Evolutionary conservation across 768 basidiomycete species (phyloP), one percentile per base, ranked within the genome.

Genomic region (Kwoniella sp.): DNA sequence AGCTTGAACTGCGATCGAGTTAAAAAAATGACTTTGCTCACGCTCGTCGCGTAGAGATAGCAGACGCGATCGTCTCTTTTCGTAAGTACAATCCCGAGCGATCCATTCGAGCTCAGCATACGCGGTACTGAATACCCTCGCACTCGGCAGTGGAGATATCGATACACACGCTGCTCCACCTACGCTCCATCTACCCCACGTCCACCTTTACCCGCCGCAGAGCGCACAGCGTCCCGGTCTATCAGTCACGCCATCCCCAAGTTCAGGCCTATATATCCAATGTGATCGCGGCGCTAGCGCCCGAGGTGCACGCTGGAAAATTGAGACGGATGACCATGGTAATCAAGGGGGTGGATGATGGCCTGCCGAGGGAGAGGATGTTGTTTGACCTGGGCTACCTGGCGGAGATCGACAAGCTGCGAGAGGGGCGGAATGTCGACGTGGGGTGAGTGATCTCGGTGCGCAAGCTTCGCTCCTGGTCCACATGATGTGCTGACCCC

Each of bases 61-160:
- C 56, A 23, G 60, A 70, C 20, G 61, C 57, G 23, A 48, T 70
- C 14, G 63, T 65, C n/a, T 67, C 68, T 3, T 67, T 70, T 52
- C 52, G 68, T 70, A 36, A 43, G 68, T 58, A 5, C 15, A 22
- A n/a, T n/a, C n/a, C n/a, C n/a, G n/a, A n/a, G n/a, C n/a, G n/a
- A n/a, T n/a, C n/a, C n/a, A n/a, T n/a, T n/a, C n/a, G n/a, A n/a
- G n/a, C n/a, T n/a, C n/a, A n/a, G n/a, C n/a, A n/a, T n/a, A n/a
- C n/a, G n/a, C n/a, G n/a, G n/a, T n/a, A n/a, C n/a, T n/a, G n/a
- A n/a, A n/a, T n/a, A n/a, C n/a, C n/a, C n/a, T n/a, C n/a, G n/a
- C n/a, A n/a, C n/a, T n/a, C n/a, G n/a, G n/a, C 31, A 98, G 93
- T 98, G 62, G 93, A 98, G 69, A 87, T 92, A 26, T 88, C 88